Evolutionary conservation across 1,139 yeast species (phyloP), one percentile per base, ranked within the genome.

Genomic region (Pneumocystis sp.): DNA sequence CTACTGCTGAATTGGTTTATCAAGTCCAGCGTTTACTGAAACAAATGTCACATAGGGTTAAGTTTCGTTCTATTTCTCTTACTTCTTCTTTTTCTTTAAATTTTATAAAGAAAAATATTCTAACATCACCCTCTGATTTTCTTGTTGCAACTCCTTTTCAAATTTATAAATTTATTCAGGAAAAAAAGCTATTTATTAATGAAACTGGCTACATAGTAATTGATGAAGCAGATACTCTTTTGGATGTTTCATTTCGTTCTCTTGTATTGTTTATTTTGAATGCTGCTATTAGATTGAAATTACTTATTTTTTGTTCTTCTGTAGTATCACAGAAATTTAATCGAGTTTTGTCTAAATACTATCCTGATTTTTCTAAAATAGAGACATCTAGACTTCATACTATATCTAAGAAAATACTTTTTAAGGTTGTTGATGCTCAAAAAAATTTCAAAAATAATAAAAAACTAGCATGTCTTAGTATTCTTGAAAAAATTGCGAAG

Each of bases 181-280:
- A 61, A 50, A 56, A 61, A n/a, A 12, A 59, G 62, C 19, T 59
- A 40, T 15, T 57, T 62, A 42, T 60, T 71, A 25, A 66, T 76
- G 19, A 68, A 70, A 37, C 68, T 65, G 80, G 81, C 39, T 86
- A 82, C 70, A 79, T 88, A 65, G 91, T 88, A 2, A 82, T 87
- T n/a, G 98, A 93, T 74, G 98, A 93, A 74, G 97, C 98, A 0
- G 98, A 93, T 74, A 88, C 97, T 0, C 77, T 93, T 65, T 81
- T 93, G 84, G 96, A 91, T 72, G 82, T 83, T 65, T 86, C 96
- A 0, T 91, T 93, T 82, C 76, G 85, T 19, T 82, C 82, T 50
- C 85, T 85, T 67, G 89, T 96, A 0, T 81, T 83, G 69, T 75
- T 79, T 5, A 81, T 83, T 0, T 75, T 90, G 44, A 79, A 78